A percentile compares a stretch with the other conserved stretches of the same genome.
Conservation (phyloP, 352 stramenopile genomes). For the Globisporangium paroecandrum region DNA sequence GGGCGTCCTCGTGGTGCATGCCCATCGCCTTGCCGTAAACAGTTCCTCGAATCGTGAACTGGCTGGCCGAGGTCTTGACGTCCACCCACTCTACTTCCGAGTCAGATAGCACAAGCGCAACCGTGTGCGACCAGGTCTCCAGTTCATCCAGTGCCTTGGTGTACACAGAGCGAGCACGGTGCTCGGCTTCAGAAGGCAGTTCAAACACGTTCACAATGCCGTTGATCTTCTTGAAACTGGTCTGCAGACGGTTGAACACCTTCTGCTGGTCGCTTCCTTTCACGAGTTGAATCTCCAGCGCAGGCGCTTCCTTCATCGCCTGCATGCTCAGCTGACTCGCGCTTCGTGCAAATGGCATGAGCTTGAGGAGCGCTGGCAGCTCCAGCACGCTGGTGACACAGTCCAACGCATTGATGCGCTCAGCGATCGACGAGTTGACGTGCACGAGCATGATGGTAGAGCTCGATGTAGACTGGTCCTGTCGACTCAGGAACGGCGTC, state of each 20-base stretch:
- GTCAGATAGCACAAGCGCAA: slow-evolving; percentile 48
- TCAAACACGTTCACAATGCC: slow-evolving; percentile 69
- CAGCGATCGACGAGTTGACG: slow-evolving; percentile 26
- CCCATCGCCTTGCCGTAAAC: slow-evolving; percentile 17
- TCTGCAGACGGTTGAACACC: slow-evolving; percentile 37
- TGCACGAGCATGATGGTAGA: slow-evolving; percentile 60
- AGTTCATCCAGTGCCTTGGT: slow-evolving; percentile 52
- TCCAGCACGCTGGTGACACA: slow-evolving; percentile 47
- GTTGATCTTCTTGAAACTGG: slow-evolving; percentile 32
- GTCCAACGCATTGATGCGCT: slow-evolving; percentile 33
- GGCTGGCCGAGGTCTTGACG: slow-evolving; percentile 31
- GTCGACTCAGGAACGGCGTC: slow-evolving; percentile 54
- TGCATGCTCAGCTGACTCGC: slow-evolving; percentile 36
- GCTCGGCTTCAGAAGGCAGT: slow-evolving; percentile 16
- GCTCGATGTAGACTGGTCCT: slow-evolving; percentile 31
- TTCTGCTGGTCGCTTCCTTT: slow-evolving; percentile 26
- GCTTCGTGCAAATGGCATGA: slow-evolving; percentile 66
- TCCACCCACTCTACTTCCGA: slow-evolving; percentile 65
- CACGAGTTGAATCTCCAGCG: slow-evolving; percentile 62
- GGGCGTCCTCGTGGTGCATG: background rate
- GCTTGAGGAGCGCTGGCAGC: slow-evolving; percentile 58
- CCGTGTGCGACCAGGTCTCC: slow-evolving; percentile 50
- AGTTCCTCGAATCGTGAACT: slow-evolving; percentile 29
- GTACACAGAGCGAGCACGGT: slow-evolving; percentile 40
- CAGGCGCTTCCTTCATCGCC: slow-evolving; percentile 28